Percentiles rank a stretch among this genome's conserved stretches.
Conservation (phyloP, 2,329 filamentous ascomycete genomes). For the Diaporthe aspalathi region DNA sequence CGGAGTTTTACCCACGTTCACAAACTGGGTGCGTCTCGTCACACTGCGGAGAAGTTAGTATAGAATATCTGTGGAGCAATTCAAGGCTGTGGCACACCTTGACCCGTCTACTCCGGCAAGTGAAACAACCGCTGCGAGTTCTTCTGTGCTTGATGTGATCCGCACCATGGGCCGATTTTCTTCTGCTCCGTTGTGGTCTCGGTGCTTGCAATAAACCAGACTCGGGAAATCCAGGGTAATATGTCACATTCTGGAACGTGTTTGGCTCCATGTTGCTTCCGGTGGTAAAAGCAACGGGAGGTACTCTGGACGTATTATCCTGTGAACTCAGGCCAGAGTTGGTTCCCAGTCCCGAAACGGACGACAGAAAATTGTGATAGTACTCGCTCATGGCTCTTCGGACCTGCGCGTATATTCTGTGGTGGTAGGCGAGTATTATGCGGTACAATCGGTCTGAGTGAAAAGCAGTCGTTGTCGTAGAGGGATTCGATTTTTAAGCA, state of each 20-base stretch:
- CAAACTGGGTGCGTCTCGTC: constrained; percentile 90
- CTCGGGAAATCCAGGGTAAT: constrained; percentile 63
- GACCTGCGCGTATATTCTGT: neutral
- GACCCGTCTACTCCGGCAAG: constrained; percentile 88
- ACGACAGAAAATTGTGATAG: constrained; percentile 66
- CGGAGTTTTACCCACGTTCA: constrained; percentile 68
- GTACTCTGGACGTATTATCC: constrained; percentile 53
- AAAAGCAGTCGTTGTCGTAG: neutral
- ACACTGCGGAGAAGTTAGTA: constrained; percentile 69
- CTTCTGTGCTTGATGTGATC: constrained; percentile 92
- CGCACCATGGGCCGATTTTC: constrained; percentile 61
- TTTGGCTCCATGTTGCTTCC: constrained; percentile 51
- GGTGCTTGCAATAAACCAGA: constrained; percentile 59
- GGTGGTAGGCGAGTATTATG: neutral
- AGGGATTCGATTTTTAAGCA: neutral
- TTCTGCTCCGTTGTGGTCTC: constrained; percentile 61
- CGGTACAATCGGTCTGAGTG: neutral
- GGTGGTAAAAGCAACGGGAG: constrained; percentile 47
- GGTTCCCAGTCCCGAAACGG: constrained; percentile 58
- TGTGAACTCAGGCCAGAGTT: constrained; percentile 43
- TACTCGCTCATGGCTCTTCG: constrained; percentile 63
- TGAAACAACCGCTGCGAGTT: constrained; percentile 93
- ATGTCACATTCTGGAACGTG: constrained; percentile 60
- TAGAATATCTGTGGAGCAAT: neutral
- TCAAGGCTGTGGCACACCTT: constrained; percentile 63